phyloP scores from a whole-genome alignment of 345 rosid genomes.

The Syzygium aqueum region DNA sequence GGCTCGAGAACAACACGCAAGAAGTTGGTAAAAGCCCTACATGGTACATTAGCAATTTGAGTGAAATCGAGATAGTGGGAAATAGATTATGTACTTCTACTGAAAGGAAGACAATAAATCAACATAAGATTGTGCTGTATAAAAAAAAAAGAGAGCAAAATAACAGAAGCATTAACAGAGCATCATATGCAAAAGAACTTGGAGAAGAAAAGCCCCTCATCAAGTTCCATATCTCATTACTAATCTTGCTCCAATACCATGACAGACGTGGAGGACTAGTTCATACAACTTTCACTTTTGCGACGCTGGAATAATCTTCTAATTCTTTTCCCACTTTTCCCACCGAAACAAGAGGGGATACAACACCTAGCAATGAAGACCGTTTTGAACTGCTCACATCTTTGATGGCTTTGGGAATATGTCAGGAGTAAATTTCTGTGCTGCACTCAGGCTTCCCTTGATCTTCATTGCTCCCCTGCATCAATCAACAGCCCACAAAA shows the following conservation, averaged over 20 bases:
- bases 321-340: not conserved
- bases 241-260: not conserved
- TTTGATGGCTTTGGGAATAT: slow-evolving; percentile 95
- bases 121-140: not conserved
- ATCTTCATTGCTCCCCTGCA: slow-evolving; percentile 92
- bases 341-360: not conserved
- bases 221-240: not conserved
- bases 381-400: slow-evolving; percentile 37
- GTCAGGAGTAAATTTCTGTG: slow-evolving; percentile 93
- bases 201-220: not conserved
- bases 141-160: not conserved
- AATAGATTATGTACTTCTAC: not conserved
- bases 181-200: not conserved
- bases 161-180: not conserved
- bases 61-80: not conserved
- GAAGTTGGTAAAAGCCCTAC: not conserved
- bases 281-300: not conserved
- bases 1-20: not conserved
- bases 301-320: not conserved
- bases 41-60: not conserved
- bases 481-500: not conserved
- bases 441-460: slow-evolving; percentile 91
- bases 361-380: not conserved
- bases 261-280: not conserved
- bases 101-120: not conserved